Base-by-base conservation (phyloP, 208 protist species). In the Leishmania aethiopica region DNA sequence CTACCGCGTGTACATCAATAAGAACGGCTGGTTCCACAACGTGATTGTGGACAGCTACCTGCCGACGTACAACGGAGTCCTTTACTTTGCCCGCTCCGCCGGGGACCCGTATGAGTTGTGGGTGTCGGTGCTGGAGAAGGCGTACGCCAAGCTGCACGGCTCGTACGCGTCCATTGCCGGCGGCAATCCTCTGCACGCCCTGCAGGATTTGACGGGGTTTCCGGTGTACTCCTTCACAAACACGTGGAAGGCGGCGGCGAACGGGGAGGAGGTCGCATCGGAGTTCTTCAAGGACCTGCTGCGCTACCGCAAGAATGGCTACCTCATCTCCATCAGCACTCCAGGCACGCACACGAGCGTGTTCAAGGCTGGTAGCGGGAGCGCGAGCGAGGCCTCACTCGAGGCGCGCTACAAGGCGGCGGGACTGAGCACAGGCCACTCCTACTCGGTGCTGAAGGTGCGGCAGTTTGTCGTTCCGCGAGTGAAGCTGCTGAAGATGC, bases 131-230 rank as follows among this genome's bases (percentile, higher is more conserved):
- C 78, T 96, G 40, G 89, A 97, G 83, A 97, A 97, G 88, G 94
- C 91, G 35, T 96, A 97, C 85, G 93, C 93, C n/a, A 97, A 97
- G 84, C n/a, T 92, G 25, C 77, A 92, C 76, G 94, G 94, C 57
- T 93, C 89, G 11, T 96, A 94, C 77, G 86, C 89, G 15, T 78
- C 81, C 35, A 92, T 96, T 70, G 80, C 79, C n/a, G 88, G 82
- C 45, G 93, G 90, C 67, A 84, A 89, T 70, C 69, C 88, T 5
- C 82, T 90, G 25, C 76, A 94, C 32, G 93, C 89, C 8, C 77
- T 97, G 47, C 66, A 88, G 55, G 90, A 95, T 78, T 82, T 92
- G 8, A 91, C 88, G n/a, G 92, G 92, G n/a, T 89, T 87, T 59
- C 86, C 92, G 17, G 79, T 78, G 25, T 83, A 84, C 77, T 77